Percentiles rank a stretch among this genome's conserved stretches.
These are phyloP conservation scores for Thelonectria discophora DNA, from an alignment of 2,329 filamentous ascomycete species.

Conservation along the genomic window DNA sequence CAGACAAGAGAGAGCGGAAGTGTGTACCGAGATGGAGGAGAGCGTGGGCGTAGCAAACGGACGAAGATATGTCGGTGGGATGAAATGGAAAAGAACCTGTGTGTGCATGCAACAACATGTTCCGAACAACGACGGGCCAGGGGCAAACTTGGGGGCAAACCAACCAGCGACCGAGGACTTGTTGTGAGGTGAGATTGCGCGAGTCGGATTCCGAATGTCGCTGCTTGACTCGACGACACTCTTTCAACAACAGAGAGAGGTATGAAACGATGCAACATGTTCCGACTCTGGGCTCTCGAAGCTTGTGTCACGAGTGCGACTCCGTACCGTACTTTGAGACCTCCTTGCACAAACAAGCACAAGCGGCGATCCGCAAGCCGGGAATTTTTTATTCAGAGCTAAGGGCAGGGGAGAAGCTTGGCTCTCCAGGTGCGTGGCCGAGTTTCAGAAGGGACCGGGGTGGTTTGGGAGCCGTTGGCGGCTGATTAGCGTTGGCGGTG, in stretches of 20 bases:
- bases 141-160: neutral
- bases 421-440: conserved; percentile 12
- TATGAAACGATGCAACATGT: neutral
- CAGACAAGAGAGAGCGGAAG: neutral
- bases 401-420: conserved; percentile 12
- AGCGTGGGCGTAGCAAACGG: neutral
- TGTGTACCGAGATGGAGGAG: neutral
- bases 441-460: conserved; percentile 42
- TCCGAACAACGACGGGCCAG: neutral
- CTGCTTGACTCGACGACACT: no score
- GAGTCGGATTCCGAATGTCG: no score
- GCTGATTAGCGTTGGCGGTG: conserved; percentile 3
- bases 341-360: neutral
- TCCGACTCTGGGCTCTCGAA: neutral
- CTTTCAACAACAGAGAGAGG: no score
- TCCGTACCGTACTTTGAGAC: neutral
- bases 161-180: no score
- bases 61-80: neutral
- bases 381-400: conserved; percentile 5
- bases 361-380: neutral
- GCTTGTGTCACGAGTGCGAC: neutral
- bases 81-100: neutral
- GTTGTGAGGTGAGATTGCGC: no score
- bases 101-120: no score
- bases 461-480: conserved; percentile 16